Evolutionary conservation across 2,329 filamentous ascomycete species (phyloP), one percentile per base, ranked within the genome.

Genomic region (Davidsoniella australis): DNA sequence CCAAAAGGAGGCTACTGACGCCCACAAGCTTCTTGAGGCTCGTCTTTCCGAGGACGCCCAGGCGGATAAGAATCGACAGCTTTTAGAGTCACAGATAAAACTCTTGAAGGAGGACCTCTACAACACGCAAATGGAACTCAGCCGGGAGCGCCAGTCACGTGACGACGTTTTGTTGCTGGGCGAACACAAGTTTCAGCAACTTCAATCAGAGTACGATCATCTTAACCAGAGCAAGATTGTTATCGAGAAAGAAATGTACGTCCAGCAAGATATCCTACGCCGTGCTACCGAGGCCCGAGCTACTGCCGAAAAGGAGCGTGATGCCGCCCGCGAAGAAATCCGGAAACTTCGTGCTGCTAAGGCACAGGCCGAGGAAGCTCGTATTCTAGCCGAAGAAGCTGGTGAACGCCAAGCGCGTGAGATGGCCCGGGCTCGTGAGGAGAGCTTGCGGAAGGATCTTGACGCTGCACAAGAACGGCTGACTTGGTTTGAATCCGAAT

Each of bases 221-320:
- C 71, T 96, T 33, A 94, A 94, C 58, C 87, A 95, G 55, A 81
- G 86, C 24, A 98, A 98, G 64, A 94, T 95, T 58, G 94, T 80
- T 43, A 94, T 98, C 55, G 89, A 98, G 64, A 96, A 95, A 63
- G 89, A 96, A 64, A 80, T 98, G 62, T 96, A 96, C 61, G 82
- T 85, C 4, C 89, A 96, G 60, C 88, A 95, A 62, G 89, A 98
- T 60, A 83, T 85, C 9, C 74, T 95, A 42, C 79, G 91, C 37
- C 78, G 89, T 49, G 85, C 87, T 9, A 85, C 82, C 56, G 87
- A 94, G 62, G 82, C 85, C 43, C 78, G 85, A 29, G 72, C 79
- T 4, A 76, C 78, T 4, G 85, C 85, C 1, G 89, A 98, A 61
- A 78, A 82, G 55, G 86, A 94, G 59, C 83, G 88, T 2, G 91